Conservation (phyloP, 2,329 filamentous ascomycete species). For the Gaeumannomyces tritici region DNA sequence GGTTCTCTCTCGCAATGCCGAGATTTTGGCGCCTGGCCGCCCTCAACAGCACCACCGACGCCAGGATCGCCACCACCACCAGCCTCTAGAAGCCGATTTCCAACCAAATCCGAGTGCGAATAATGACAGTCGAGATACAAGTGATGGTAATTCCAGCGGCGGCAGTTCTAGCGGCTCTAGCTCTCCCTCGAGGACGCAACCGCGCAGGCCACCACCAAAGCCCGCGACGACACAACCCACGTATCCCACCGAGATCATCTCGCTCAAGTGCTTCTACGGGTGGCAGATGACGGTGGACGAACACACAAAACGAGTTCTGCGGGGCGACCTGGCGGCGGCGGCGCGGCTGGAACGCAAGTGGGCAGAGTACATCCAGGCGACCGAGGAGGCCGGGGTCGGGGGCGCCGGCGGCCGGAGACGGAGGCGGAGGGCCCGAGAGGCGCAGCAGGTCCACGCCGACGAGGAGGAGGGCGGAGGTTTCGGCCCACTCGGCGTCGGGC, state of each 20-base stretch:
- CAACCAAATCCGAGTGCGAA: not conserved
- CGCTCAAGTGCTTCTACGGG: conserved; percentile 87
- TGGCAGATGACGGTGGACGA: conserved; percentile 94
- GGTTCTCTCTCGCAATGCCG: conserved; percentile 75
- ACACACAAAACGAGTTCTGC: conserved; percentile 76
- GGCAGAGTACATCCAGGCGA: conserved; percentile 89
- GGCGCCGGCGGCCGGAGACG: conserved; percentile 60
- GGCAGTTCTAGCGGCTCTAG: not conserved
- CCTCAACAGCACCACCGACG: not conserved
- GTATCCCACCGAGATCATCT: conserved; percentile 71
- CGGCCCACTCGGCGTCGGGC: conserved; percentile 35
- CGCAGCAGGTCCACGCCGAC: conserved; percentile 67
- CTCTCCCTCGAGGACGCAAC: conserved; percentile 18
- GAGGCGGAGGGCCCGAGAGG: conserved; percentile 65
- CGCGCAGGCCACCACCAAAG: not conserved
- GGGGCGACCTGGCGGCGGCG: conserved; percentile 66
- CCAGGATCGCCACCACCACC: not conserved
- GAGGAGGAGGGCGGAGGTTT: conserved; percentile 61
- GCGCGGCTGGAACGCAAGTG: conserved; percentile 79
- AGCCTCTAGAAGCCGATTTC: not conserved
- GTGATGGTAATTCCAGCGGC: not conserved
- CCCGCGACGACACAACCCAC: conserved; percentile 22
- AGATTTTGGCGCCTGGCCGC: conserved; percentile 31
- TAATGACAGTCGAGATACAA: not conserved
- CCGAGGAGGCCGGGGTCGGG: conserved; percentile 67